Percentiles rank a stretch among this genome's conserved stretches.
Evolutionary conservation across 345 rosid genomes (phyloP).

Genomic region (Ceriops zippeliana): DNA sequence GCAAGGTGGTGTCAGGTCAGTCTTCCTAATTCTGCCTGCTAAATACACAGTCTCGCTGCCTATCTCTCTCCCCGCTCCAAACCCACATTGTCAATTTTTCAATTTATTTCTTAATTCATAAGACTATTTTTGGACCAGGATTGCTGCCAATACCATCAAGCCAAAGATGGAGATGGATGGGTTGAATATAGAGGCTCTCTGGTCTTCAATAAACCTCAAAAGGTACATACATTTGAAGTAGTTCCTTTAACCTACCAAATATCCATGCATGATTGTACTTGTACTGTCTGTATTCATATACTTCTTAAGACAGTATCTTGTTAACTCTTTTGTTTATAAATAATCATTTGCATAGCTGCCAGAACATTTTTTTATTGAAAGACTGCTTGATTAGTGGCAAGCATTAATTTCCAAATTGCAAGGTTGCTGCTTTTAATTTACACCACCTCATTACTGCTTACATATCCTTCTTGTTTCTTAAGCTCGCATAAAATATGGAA

Average conservation of each 20-base stretch:
- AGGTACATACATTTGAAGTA: constrained; percentile 37
- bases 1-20: constrained; percentile 99
- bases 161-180: constrained; percentile 99
- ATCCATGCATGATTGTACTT: too few relatives aligned
- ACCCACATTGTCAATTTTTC: not conserved
- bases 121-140: constrained; percentile 47
- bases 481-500: too few relatives aligned
- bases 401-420: too few relatives aligned
- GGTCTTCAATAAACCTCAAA: constrained; percentile 72
- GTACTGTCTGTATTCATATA: not conserved
- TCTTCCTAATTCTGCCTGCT: constrained; percentile 14
- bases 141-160: constrained; percentile 94
- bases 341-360: too few relatives aligned
- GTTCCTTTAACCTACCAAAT: not conserved
- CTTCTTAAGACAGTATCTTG: not conserved
- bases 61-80: not conserved
- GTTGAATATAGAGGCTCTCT: constrained; percentile 90
- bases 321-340: too few relatives aligned
- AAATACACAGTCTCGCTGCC: not conserved
- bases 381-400: too few relatives aligned
- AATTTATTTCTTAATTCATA: constrained; percentile 9
- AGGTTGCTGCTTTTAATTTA: too few relatives aligned
- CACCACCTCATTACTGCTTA: too few relatives aligned
- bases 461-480: too few relatives aligned
- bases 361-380: too few relatives aligned